Percentiles rank a stretch among this genome's conserved stretches.
phyloP scores from a whole-genome alignment of 1,284 basidiomycete genomes.

The Testicularia cyperi region DNA sequence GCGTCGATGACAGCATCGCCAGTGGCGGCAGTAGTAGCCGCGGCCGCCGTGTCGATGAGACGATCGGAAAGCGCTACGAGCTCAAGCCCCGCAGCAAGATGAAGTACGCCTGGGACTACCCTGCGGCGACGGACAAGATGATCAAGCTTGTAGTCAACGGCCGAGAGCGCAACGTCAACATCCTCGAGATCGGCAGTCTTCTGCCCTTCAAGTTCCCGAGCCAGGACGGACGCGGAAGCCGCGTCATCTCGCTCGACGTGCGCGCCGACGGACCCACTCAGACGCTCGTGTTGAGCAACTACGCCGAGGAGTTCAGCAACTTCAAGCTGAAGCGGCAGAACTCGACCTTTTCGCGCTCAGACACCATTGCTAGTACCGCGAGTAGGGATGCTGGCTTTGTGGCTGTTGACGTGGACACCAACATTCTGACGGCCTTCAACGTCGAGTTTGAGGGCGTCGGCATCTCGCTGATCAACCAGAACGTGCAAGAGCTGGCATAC shows the following conservation, averaged over 20 bases:
- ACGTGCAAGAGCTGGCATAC: constrained; percentile 87
- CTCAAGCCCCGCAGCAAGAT: constrained; percentile 67
- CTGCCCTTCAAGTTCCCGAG: constrained; percentile 78
- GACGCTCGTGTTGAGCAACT: constrained; percentile 82
- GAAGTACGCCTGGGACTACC: constrained; percentile 92
- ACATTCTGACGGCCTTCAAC: constrained; percentile 71
- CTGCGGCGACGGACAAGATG: constrained; percentile 80
- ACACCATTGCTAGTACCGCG: constrained; percentile 72
- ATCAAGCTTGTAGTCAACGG: constrained; percentile 70
- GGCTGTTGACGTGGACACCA: constrained; percentile 73
- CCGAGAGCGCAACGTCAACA: constrained; percentile 76
- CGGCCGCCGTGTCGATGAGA: constrained; percentile 29
- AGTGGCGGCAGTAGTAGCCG: too few species aligned
- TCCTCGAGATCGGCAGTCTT: constrained; percentile 93
- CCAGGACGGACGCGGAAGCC: constrained; percentile 60
- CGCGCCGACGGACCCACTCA: constrained; percentile 86
- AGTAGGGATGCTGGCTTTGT: constrained; percentile 70
- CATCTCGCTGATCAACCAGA: constrained; percentile 85
- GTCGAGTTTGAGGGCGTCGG: constrained; percentile 89
- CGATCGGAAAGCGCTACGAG: constrained; percentile 63
- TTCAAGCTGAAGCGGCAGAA: constrained; percentile 77
- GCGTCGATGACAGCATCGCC: constrained; percentile 16
- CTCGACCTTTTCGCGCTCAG: constrained; percentile 67
- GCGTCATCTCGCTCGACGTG: constrained; percentile 84
- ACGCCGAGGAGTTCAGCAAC: constrained; percentile 79